Base-by-base conservation (phyloP, 176 grass and related monocot genomes). In the Carex scoparia region DNA sequence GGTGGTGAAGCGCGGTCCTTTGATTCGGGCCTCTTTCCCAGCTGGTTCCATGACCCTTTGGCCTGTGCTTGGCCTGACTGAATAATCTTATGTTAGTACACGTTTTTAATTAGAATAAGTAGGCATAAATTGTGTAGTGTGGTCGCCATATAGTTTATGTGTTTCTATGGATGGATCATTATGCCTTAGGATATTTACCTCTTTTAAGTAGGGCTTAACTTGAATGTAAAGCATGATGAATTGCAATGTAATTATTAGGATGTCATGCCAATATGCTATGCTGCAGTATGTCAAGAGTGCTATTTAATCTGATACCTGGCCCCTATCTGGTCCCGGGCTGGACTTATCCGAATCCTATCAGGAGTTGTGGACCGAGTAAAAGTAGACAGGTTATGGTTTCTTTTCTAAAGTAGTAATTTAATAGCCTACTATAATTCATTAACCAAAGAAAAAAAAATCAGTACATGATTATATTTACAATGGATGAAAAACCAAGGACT, bases 61-160 rank as follows among this genome's bases (percentile, higher is more conserved):
- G 93, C 91, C 91, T 77, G 91, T 91, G n/a, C 58, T 92, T 58
- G 91, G 96, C 71, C 75, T 94, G 80, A 91, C 10, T 94, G 86
- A 89, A 80, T 63, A 56, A 66, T 66, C 59, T 58, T 40, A 82
- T 79, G 76, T 1, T 28, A n/a, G 14, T 67, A 32, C 28, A 0
- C 35, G 16, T 28, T 57, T 16, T 57, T 33, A 27, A 57, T 15
- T 23, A 78, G 54, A 57, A 74, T 27, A 55, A 72, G 16, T 56
- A 57, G 73, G 5, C 46, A 77, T 77, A 55, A 55, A 77, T 5
- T 77, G 27, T 54, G 73, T 77, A 56, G 73, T 77, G 27, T 55
- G 48, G 53, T 77, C 10, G 18, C 46, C 71, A 53, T 75, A 49
- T 30, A 51, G 53, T 75, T n/a, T 16, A n/a, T 31, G 10, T 78